These are phyloP conservation scores for Candida incommunis DNA, from an alignment of 805 yeast genomes.

Conservation along the genomic window DNA sequence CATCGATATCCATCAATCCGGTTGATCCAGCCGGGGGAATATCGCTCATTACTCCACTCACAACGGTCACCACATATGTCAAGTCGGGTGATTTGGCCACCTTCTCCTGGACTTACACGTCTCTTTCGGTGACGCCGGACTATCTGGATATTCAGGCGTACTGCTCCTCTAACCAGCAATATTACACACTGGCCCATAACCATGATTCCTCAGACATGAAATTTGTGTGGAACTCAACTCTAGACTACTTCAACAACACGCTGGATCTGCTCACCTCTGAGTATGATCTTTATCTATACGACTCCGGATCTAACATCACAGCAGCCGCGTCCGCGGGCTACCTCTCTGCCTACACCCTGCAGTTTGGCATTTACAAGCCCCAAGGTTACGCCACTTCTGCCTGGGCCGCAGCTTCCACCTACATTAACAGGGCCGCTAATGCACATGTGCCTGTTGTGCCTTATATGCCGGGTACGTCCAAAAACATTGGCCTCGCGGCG, in stretches of 20 bases:
- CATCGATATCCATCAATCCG: slow-evolving; percentile 20
- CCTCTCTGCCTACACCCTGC: slow-evolving; percentile 17
- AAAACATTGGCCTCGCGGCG: neutral
- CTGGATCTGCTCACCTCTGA: slow-evolving; percentile 20
- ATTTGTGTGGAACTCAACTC: slow-evolving; percentile 25
- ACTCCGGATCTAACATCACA: slow-evolving; percentile 17
- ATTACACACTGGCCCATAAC: slow-evolving; percentile 24
- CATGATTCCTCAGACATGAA: slow-evolving; percentile 16
- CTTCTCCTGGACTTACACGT: slow-evolving; percentile 26
- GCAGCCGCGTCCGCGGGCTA: slow-evolving; percentile 22
- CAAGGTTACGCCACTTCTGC: slow-evolving; percentile 20
- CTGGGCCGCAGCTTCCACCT: slow-evolving; percentile 16
- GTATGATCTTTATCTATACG: slow-evolving; percentile 24
- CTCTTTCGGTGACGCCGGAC: slow-evolving; percentile 21
- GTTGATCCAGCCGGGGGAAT: slow-evolving; percentile 24
- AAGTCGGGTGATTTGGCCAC: slow-evolving; percentile 26
- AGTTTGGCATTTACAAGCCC: slow-evolving; percentile 25
- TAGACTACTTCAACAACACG: slow-evolving; percentile 13
- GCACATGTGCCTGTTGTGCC: neutral
- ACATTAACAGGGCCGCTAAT: slow-evolving; percentile 10
- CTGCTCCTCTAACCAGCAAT: slow-evolving; percentile 23
- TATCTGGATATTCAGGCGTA: slow-evolving; percentile 24
- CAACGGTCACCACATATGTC: slow-evolving; percentile 22
- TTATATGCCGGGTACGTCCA: neutral
- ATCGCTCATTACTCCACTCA: slow-evolving; percentile 19